phyloP scores from a whole-genome alignment of 352 stramenopile species.

The Phytopythium oedochilum region DNA sequence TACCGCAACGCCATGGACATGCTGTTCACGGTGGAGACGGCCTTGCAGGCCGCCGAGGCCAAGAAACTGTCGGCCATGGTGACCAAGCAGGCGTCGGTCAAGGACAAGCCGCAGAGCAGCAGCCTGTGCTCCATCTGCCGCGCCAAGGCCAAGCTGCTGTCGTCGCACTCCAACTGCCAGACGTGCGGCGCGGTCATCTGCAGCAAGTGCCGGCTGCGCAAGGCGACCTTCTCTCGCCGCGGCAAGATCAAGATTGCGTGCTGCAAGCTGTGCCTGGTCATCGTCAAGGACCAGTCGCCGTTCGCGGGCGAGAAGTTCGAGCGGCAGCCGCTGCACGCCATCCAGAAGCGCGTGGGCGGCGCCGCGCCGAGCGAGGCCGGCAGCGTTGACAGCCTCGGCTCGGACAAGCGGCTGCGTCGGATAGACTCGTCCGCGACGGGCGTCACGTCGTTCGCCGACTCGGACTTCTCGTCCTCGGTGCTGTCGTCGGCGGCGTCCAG shows the following conservation, averaged over 20 bases:
- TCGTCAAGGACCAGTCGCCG: conserved; percentile 61
- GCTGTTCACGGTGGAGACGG: conserved; percentile 44
- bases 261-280: conserved; percentile 70
- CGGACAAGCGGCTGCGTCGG: conserved; percentile 23
- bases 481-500: conserved; percentile 46
- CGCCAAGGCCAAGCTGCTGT: conserved; percentile 47
- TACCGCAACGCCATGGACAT: conserved; percentile 65
- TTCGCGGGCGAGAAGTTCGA: conserved; percentile 52
- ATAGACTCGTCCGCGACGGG: conserved; percentile 17
- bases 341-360: conserved; percentile 21
- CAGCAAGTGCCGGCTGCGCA: conserved; percentile 67
- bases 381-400: not conserved
- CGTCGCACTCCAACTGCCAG: conserved; percentile 49
- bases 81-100: conserved; percentile 30
- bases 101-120: conserved; percentile 26
- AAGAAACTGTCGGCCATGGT: conserved; percentile 73
- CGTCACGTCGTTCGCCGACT: conserved; percentile 36
- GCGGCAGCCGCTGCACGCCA: conserved; percentile 19
- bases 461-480: conserved; percentile 52
- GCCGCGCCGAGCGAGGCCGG: conserved; percentile 5
- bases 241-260: conserved; percentile 64
- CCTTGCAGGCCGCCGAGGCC: conserved; percentile 40
- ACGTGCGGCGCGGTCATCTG: conserved; percentile 70
- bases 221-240: conserved; percentile 42
- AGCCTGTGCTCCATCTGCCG: conserved; percentile 61